phyloP scores from a whole-genome alignment of 306 rosid genomes.

The Abrus precatorius region DNA sequence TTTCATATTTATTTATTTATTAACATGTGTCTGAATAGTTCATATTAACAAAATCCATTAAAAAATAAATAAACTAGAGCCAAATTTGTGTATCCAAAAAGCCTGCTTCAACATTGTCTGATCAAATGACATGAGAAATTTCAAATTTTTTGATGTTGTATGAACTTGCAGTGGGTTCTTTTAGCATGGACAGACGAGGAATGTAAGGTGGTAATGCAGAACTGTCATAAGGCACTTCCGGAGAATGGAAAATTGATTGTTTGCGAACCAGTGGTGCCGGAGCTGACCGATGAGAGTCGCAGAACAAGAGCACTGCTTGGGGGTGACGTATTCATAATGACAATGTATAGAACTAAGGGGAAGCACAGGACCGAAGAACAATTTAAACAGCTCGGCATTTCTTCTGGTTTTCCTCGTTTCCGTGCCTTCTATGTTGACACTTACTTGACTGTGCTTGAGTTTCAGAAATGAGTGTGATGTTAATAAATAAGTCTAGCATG shows the following conservation, averaged over 20 bases:
- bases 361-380: conserved; percentile 73
- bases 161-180: conserved; percentile 65
- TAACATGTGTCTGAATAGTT: too few species aligned
- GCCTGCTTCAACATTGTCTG: too few species aligned
- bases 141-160: too few species aligned
- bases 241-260: conserved; percentile 72
- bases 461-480: conserved; percentile 59
- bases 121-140: too few species aligned
- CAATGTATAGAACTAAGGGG: conserved; percentile 70
- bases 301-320: conserved; percentile 73
- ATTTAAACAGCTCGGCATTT: conserved; percentile 57
- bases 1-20: too few species aligned
- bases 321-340: conserved; percentile 76
- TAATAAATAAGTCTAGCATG: not conserved
- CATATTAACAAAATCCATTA: too few species aligned
- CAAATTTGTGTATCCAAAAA: too few species aligned
- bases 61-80: too few species aligned
- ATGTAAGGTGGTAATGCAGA: conserved; percentile 63
- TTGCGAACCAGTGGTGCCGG: conserved; percentile 74
- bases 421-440: conserved; percentile 63
- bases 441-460: conserved; percentile 65
- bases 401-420: conserved; percentile 63
- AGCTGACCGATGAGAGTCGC: conserved; percentile 67
- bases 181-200: conserved; percentile 79
- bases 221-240: conserved; percentile 69